Conservation (phyloP, 371 early-diverging fungal species). For the Edhazardia aedis region DNA sequence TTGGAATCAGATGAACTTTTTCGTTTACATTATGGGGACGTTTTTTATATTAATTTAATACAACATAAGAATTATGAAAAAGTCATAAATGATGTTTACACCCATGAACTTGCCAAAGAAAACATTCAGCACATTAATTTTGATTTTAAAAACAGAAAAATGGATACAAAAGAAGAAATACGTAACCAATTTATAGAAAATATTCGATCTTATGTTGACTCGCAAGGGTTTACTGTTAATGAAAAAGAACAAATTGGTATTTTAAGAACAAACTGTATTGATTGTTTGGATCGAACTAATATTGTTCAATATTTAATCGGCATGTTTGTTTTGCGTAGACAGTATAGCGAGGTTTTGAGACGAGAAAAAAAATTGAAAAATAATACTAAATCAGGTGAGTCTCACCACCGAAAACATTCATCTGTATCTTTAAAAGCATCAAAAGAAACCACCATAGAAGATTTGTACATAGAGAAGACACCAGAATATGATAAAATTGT, state of each 20-base stretch:
- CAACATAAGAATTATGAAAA: slow-evolving; percentile 67
- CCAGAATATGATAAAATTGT: slow-evolving; percentile 65
- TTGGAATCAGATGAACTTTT: slow-evolving; percentile 54
- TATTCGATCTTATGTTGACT: slow-evolving; percentile 50
- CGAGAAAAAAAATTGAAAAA: too few relatives aligned
- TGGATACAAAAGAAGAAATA: too few relatives aligned
- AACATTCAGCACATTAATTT: slow-evolving; percentile 14
- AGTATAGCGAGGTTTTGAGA: too few relatives aligned
- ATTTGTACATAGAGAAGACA: too few relatives aligned
- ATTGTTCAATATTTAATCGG: slow-evolving; percentile 84
- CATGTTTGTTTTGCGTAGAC: too few relatives aligned
- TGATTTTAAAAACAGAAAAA: too few relatives aligned
- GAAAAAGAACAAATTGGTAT: slow-evolving; percentile 55
- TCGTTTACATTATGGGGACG: slow-evolving; percentile 53
- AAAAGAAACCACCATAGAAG: too few relatives aligned
- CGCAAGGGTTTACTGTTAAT: slow-evolving; percentile 50
- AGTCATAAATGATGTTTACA: slow-evolving; percentile 58
- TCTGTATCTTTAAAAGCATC: too few relatives aligned
- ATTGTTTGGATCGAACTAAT: slow-evolving; percentile 94
- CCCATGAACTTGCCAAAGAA: slow-evolving; percentile 44
- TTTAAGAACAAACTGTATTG: slow-evolving; percentile 91
- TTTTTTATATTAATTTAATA: slow-evolving; percentile 62
- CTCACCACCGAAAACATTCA: too few relatives aligned
- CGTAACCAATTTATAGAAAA: slow-evolving; percentile 54
- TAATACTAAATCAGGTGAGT: too few relatives aligned